These are phyloP conservation scores for Lasiosphaeria hispida DNA, from an alignment of 495 filamentous ascomycete species.

Conservation along the genomic window DNA sequence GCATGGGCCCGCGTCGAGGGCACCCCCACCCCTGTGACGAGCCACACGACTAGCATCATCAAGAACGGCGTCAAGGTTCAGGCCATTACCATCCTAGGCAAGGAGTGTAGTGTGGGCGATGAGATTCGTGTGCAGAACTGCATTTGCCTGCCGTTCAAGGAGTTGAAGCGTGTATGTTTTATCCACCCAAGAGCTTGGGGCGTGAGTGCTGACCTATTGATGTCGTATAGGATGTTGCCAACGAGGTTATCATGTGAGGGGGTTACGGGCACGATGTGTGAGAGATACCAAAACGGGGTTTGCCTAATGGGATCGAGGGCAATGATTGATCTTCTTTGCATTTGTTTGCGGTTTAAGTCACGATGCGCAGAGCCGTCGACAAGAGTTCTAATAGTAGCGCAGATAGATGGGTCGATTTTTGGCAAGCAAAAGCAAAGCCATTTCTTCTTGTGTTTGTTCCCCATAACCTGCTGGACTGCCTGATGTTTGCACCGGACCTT, in stretches of 20 bases:
- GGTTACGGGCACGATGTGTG: not conserved
- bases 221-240: conserved; percentile 69
- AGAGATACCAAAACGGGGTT: not conserved
- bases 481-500: not conserved
- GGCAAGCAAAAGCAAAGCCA: not conserved
- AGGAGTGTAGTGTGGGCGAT: conserved; percentile 92
- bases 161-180: conserved; percentile 86
- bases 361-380: not conserved
- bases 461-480: not conserved
- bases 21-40: conserved; percentile 82
- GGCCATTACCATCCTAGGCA: conserved; percentile 96
- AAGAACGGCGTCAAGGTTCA: conserved; percentile 99
- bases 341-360: not conserved
- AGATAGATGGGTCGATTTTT: not conserved
- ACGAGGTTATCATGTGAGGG: conserved; percentile 93
- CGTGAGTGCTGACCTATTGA: conserved; percentile 33
- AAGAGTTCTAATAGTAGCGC: not conserved
- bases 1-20: conserved; percentile 98
- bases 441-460: not conserved
- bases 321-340: conserved; percentile 1
- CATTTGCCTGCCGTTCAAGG: conserved; percentile 96
- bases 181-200: not conserved
- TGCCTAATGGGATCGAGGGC: not conserved
- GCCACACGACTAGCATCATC: conserved; percentile 89
- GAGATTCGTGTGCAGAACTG: conserved; percentile 98